Evolutionary conservation across 2,329 filamentous ascomycete genomes (phyloP), one percentile per base, ranked within the genome.

Genomic region (Nannizzia gypsea): DNA sequence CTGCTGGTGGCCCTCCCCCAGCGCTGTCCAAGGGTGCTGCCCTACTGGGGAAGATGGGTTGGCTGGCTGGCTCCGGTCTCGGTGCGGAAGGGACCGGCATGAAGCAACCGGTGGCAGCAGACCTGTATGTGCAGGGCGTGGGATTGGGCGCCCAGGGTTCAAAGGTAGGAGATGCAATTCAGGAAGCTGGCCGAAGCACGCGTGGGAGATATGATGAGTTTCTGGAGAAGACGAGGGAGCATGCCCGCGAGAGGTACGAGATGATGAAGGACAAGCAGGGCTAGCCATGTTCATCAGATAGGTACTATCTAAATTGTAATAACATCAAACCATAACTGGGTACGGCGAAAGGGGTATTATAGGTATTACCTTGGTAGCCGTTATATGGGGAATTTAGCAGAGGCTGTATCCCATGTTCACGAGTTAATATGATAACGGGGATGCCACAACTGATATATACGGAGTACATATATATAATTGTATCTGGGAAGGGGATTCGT

Each of bases 11-110:
- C 31, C 31, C 68, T 0, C 67, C 66, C 0, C 67, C 72, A 31
- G 61, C 64, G 0, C 68, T 70, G 13, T 79, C 77, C 3, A 79
- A 79, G 66, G 77, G 77, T n/a, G 77, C 77, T 2, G 74, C 77
- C 1, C 70, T 80, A 13, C 72, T 80, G 9, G 76, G 73, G 60
- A 79, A 79, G 61, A 79, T 80, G 77, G 77, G 77, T 17, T 79
- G 77, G 74, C 73, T 72, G 1, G 74, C 72, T 3, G 77, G 77
- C 0, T 71, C 75, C 57, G 77, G 77, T 1, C 69, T 80, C 8
- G 77, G 77, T 44, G 77, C 76, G 3, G 72, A 77, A 62, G 77
- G 77, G 1, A 76, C 75, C 1, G 77, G 77, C 20, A 74, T 77
- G 66, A 76, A 73, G 0, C 74, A 72, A 1, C 76, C 77, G 0